These are phyloP conservation scores for Suillus luteus DNA, from an alignment of 768 basidiomycete species.

Conservation along the genomic window DNA sequence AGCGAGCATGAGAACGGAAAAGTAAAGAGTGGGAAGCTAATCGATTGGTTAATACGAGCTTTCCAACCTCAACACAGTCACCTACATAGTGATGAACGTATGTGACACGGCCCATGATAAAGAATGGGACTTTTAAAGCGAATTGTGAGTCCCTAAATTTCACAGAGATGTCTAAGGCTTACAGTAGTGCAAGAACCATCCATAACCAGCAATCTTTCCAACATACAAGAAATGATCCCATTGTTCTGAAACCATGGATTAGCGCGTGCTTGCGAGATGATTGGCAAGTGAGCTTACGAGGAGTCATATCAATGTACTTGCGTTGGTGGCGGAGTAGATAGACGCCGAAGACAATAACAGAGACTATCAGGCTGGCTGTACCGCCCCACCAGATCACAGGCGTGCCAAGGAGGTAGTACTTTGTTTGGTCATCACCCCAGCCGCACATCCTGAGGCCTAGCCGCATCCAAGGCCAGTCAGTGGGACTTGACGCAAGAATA, in stretches of 20 bases:
- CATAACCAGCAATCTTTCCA: slow-evolving; percentile 85
- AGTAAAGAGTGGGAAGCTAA: slow-evolving; percentile 95
- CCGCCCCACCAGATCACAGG: slow-evolving; percentile 92
- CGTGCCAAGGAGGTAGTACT: slow-evolving; percentile 94
- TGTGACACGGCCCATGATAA: slow-evolving; percentile 97
- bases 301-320: slow-evolving; percentile 89
- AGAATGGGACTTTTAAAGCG: slow-evolving; percentile 74
- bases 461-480: slow-evolving; percentile 91
- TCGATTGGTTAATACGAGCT: background rate
- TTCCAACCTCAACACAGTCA: slow-evolving; percentile 17
- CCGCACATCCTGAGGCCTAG: slow-evolving; percentile 97
- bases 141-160: slow-evolving; percentile 1
- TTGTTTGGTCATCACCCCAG: slow-evolving; percentile 84
- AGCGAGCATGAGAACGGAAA: slow-evolving; percentile 88
- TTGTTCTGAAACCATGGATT: slow-evolving; percentile 52
- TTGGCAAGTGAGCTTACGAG: slow-evolving; percentile 51
- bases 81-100: slow-evolving; percentile 95
- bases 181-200: slow-evolving; percentile 93
- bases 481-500: slow-evolving; percentile 89
- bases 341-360: slow-evolving; percentile 51
- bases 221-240: slow-evolving; percentile 97
- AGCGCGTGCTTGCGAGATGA: background rate
- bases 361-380: slow-evolving; percentile 62
- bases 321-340: slow-evolving; percentile 86
- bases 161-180: slow-evolving; percentile 29